Conservation (phyloP, 257 asterid genomes). For the Penstemon newberryi region DNA sequence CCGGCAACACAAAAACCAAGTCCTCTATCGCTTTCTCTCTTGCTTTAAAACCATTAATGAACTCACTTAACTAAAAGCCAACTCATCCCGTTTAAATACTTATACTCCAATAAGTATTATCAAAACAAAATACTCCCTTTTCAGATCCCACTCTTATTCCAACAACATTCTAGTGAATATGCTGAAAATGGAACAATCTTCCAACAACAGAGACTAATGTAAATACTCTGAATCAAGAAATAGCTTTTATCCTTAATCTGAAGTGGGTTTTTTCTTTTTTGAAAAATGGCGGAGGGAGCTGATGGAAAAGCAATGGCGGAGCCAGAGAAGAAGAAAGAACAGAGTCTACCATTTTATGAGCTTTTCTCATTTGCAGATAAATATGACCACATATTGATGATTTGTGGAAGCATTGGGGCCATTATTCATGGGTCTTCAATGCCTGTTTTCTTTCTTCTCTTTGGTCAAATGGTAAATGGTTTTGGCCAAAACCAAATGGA, state of each 20-base stretch:
- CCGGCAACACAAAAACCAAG: no score
- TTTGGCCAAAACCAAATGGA: slow-evolving; percentile 88
- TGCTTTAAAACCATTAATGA: slow-evolving; percentile 19
- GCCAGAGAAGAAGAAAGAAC: slow-evolving; percentile 57
- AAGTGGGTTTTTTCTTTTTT: slow-evolving; percentile 23
- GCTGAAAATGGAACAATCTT: no score
- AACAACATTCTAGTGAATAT: no score
- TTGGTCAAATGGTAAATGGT: slow-evolving; percentile 91
- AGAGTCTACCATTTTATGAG: slow-evolving; percentile 53
- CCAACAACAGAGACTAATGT: background rate
- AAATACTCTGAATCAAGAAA: slow-evolving; percentile 2
- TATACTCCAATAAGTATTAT: background rate
- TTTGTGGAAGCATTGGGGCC: slow-evolving; percentile 63
- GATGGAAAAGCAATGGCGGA: slow-evolving; percentile 52
- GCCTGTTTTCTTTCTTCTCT: slow-evolving; percentile 91
- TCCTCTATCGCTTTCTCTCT: background rate
- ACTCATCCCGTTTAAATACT: background rate
- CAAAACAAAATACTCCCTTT: background rate
- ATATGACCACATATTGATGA: slow-evolving; percentile 40
- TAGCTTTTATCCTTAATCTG: slow-evolving; percentile 1
- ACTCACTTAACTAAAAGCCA: slow-evolving; percentile 20
- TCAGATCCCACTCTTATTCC: slow-evolving; percentile 21
- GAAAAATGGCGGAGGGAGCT: slow-evolving; percentile 46
- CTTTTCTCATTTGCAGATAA: slow-evolving; percentile 54
- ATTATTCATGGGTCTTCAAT: slow-evolving; percentile 85